These are phyloP conservation scores for Alternaria atra DNA, from an alignment of 2,329 filamentous ascomycete species.

Conservation along the genomic window DNA sequence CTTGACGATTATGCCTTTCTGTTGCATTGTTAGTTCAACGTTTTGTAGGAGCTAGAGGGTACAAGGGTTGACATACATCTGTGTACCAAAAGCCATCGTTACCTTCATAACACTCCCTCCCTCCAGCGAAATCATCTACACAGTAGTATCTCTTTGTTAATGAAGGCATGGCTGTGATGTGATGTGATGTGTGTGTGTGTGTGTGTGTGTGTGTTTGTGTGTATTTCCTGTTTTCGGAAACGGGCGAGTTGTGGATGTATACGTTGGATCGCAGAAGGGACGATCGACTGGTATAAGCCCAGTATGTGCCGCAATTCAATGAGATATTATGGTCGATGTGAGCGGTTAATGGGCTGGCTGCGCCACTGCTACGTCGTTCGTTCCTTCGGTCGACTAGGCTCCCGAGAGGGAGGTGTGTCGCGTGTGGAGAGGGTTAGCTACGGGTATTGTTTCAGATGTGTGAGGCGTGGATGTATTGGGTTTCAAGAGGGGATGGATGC, in stretches of 20 bases:
- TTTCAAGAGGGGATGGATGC: constrained; percentile 10
- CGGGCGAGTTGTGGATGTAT: constrained; percentile 1
- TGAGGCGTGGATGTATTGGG: constrained; percentile 8
- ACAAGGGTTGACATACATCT: constrained; percentile 31
- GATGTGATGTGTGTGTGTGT: not conserved
- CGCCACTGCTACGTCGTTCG: constrained; percentile 14
- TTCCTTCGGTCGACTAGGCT: constrained; percentile 19
- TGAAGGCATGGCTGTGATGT: constrained; percentile 33
- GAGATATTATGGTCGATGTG: constrained; percentile 4
- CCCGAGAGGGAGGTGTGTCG: constrained; percentile 29
- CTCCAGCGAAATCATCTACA: constrained; percentile 35
- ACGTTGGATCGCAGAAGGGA: not conserved
- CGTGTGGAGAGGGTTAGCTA: constrained; percentile 19
- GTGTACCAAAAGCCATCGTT: constrained; percentile 48
- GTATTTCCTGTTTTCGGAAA: constrained; percentile 1
- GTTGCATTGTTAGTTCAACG: constrained; percentile 13
- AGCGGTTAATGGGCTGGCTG: constrained; percentile 12
- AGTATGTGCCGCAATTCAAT: constrained; percentile 8
- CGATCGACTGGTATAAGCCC: constrained; percentile 10
- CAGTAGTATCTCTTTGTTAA: constrained; percentile 43
- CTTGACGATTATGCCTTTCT: constrained; percentile 73
- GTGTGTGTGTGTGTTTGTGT: not conserved
- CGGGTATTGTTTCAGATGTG: constrained; percentile 17
- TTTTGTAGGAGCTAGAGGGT: not conserved
- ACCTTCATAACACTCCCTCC: constrained; percentile 39